Conservation (phyloP, 257 asterid genomes). For the Solanum habrochaites region DNA sequence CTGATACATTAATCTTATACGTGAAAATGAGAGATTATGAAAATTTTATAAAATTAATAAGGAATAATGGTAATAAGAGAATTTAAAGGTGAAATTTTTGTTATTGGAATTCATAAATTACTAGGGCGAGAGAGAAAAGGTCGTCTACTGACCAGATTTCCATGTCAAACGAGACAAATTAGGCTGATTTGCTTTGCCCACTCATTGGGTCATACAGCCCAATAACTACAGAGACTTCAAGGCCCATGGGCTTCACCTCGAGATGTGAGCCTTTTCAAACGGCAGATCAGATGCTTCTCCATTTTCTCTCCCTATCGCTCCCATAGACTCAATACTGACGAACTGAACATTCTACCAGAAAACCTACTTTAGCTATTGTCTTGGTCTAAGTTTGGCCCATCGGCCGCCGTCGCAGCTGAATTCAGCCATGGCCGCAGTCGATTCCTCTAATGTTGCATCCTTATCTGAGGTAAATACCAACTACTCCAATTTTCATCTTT, state of each 20-base stretch:
- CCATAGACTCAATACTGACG: neutral
- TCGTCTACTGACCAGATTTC: neutral
- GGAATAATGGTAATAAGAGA: no score
- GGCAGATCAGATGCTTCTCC: neutral
- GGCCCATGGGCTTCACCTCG: neutral
- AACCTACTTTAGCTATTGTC: neutral
- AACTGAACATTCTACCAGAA: neutral
- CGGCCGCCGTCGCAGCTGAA: neutral
- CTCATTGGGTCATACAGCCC: neutral
- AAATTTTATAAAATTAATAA: no score
- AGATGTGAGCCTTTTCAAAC: neutral
- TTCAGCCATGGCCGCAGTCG: slow-evolving; percentile 45
- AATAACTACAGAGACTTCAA: neutral
- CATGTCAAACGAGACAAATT: neutral
- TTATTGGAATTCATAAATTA: no score
- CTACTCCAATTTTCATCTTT: neutral
- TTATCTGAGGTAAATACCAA: slow-evolving; percentile 34
- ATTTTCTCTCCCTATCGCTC: neutral
- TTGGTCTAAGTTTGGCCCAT: neutral
- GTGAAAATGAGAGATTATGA: no score
- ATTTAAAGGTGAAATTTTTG: no score
- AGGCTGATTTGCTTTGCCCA: neutral
- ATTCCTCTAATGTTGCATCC: slow-evolving; percentile 28
- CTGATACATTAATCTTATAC: no score
- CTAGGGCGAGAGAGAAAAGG: neutral